Percentiles rank a stretch among this genome's conserved stretches.
Conservation (phyloP, 2,329 filamentous ascomycete species). For the Bisporella sp. region DNA sequence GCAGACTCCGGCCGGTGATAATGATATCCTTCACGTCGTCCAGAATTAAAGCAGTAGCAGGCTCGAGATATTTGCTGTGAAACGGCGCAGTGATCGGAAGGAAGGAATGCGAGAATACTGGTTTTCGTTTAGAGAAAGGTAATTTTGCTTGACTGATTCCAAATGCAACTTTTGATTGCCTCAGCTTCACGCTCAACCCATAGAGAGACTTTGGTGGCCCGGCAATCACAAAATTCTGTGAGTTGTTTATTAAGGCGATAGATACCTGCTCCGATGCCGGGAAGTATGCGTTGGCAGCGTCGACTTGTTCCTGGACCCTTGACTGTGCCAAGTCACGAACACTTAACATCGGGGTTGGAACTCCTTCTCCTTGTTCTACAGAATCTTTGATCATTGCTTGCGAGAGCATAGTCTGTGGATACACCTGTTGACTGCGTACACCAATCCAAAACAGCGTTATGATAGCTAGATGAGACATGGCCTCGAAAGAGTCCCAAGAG, state of each 20-base stretch:
- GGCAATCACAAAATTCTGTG: slow-evolving; percentile 89
- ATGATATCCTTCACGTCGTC: neutral
- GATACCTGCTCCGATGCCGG: slow-evolving; percentile 84
- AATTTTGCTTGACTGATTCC: slow-evolving; percentile 88
- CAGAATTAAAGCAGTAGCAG: slow-evolving; percentile 47
- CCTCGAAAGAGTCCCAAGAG: slow-evolving; percentile 83
- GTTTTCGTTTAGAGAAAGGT: slow-evolving; percentile 86
- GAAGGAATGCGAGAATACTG: slow-evolving; percentile 89
- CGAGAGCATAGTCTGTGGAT: slow-evolving; percentile 84
- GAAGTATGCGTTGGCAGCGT: slow-evolving; percentile 89
- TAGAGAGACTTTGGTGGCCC: slow-evolving; percentile 90
- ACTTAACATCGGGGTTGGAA: slow-evolving; percentile 90
- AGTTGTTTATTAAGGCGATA: slow-evolving; percentile 91
- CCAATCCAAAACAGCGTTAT: slow-evolving; percentile 97
- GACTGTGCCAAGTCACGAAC: slow-evolving; percentile 81
- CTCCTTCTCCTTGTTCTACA: slow-evolving; percentile 81
- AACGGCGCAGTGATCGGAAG: slow-evolving; percentile 93
- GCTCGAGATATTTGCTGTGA: slow-evolving; percentile 60
- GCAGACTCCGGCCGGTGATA: neutral
- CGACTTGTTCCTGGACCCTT: slow-evolving; percentile 84
- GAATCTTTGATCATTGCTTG: slow-evolving; percentile 85
- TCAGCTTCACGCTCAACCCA: slow-evolving; percentile 83
- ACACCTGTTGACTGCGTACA: slow-evolving; percentile 88
- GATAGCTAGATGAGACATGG: slow-evolving; percentile 68
- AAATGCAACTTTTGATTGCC: slow-evolving; percentile 90